Evolutionary conservation across 2,329 filamentous ascomycete genomes (phyloP), one percentile per base, ranked within the genome.

Genomic region (Aureobasidium sp.): DNA sequence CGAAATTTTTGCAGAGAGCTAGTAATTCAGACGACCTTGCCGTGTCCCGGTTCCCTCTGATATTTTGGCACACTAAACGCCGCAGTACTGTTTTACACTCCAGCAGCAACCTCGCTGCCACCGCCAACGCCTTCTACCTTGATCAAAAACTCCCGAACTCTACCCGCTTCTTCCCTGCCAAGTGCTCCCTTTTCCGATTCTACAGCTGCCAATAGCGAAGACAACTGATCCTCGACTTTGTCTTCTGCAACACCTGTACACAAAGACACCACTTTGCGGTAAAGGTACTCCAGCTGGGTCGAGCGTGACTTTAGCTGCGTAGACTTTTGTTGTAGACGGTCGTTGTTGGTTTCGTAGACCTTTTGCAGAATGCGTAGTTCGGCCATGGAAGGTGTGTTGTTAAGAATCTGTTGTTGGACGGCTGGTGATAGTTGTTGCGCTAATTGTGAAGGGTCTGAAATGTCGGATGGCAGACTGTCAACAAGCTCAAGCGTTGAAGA

Each of bases 231-330:
- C 61, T 97, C 93, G 12, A 97, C 86, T 55, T 88, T 80, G 7
- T 78, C 77, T 57, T 94, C 89, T 1, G 81, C 78, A 29, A 90
- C 86, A 7, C 83, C 84, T 0, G 90, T 95, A 66, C 91, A 96
- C 11, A 96, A 74, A 51, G 86, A 83, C 21, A 98, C 89, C 25
- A 97, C 88, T 59, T 85, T 86, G 22, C 90, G 80, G 66, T 96
- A 96, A 69, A 93, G 89, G 59, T 85, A 77, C 64, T 95, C 91
- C 3, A 95, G 77, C 51, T 95, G 90, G 4, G 83, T 84, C 61
- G 88, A 91, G 56, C 87, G 83, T 25, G 85, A 84, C 66, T 88
- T 85, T 7, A 98, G 77, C 5, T 79, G 79, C 16, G 79, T 78
- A 2, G 89, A 84, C 60, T 85, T 81, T 47, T 81, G 79, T 50